These are phyloP conservation scores for Ambrosiella xylebori DNA, from an alignment of 2,329 filamentous ascomycete genomes.

Conservation along the genomic window DNA sequence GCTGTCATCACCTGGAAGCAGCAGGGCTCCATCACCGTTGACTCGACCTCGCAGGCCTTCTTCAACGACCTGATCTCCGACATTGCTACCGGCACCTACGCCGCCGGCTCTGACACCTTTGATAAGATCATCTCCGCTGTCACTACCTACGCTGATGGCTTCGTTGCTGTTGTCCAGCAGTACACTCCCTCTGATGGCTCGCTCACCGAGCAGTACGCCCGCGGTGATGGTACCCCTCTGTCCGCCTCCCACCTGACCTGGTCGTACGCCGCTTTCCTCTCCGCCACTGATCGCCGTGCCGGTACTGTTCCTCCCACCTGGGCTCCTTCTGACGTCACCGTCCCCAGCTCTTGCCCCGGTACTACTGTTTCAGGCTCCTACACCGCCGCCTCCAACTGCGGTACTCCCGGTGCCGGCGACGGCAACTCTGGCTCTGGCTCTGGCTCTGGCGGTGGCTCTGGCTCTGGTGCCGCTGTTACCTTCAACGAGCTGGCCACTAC, in stretches of 20 bases:
- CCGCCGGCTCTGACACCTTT: slow-evolving; percentile 29
- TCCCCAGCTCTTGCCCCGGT: slow-evolving; percentile 32
- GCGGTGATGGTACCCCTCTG: slow-evolving; percentile 32
- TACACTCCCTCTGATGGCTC: slow-evolving; percentile 48
- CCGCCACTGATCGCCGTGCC: slow-evolving; percentile 39
- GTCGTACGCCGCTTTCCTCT: slow-evolving; percentile 56
- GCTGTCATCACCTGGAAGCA: slow-evolving; percentile 55
- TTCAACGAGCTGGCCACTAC: slow-evolving; percentile 45
- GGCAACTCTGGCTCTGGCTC: slow-evolving; percentile 13
- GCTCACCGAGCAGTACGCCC: slow-evolving; percentile 49
- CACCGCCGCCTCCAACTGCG: slow-evolving; percentile 20
- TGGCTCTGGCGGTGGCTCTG: not conserved
- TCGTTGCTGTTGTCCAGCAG: slow-evolving; percentile 41
- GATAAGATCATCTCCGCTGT: slow-evolving; percentile 38
- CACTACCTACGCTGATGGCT: slow-evolving; percentile 41
- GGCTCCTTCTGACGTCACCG: slow-evolving; percentile 28
- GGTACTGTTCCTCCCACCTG: slow-evolving; percentile 39
- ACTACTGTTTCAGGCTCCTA: slow-evolving; percentile 34
- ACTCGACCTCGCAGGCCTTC: slow-evolving; percentile 48
- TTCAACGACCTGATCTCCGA: slow-evolving; percentile 48
- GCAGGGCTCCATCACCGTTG: slow-evolving; percentile 45
- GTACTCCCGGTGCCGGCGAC: slow-evolving; percentile 15
- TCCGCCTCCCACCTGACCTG: slow-evolving; percentile 54
- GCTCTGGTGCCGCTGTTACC: slow-evolving; percentile 26
- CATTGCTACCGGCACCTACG: slow-evolving; percentile 45